Evolutionary conservation across 805 yeast species (phyloP), one percentile per base, ranked within the genome.

Genomic region (Kluyveromyces aestuarii): DNA sequence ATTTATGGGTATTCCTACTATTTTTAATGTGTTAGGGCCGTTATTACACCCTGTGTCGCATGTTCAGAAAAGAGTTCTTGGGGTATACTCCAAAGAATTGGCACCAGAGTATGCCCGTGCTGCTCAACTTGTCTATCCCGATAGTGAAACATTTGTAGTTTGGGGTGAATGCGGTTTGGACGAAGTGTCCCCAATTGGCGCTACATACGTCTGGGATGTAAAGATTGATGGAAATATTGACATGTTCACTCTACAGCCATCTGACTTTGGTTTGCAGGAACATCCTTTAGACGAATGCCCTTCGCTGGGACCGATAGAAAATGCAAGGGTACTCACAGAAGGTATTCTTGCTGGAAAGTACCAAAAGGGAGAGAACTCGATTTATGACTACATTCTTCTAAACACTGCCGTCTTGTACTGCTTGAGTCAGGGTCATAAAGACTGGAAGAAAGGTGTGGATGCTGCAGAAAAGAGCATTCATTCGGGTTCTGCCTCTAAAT

Each of bases 21-120:
- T 93, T 21, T 93, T 93, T 75, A 93, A 93, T 66, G 82, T 93
- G 11, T 69, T 93, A 50, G 99, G 99, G 0, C 99, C 99, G 1
- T 69, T 93, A 51, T 72, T 93, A 53, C 95, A 93, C 70, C 99
- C 99, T 2, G 87, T 87, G 8, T 89, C 89, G 1, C 66, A 80
- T 40, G 70, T 80, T 19, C 75, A 76, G 52, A 85, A 93, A 6
- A 75, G 98, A 54, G 81, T 93, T 14, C 72, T 93, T 41, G 99
- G 99, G 41, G 99, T 93, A 1, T 88, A 86, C 66, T 73, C 88
- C 17, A 85, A 85, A 55, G 70, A 70, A 8, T 67, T 93, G 53
- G 99, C 98, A 5, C 79, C 75, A 51, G 82, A 85, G 10, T 93
- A 85, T 59, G 96, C 97, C 5, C 76, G 81, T 56, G 88, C 96